Evolutionary conservation across 129 eudicot genomes (phyloP).

Genomic region (Apium graveolens): DNA sequence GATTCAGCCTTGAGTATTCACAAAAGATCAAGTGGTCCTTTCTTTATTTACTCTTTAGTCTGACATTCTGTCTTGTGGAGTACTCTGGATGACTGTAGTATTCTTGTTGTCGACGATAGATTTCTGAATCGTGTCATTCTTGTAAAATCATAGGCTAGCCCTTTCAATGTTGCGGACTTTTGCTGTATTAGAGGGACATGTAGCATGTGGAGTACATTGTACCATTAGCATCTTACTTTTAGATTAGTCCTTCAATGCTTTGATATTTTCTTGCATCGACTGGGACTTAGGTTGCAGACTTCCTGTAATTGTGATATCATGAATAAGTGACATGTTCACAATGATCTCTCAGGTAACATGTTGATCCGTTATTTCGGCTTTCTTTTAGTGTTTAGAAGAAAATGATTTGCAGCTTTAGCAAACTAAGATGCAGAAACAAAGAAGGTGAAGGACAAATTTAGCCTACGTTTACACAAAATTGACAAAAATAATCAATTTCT

Average conservation of each 20-base stretch:
- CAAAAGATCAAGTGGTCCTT: neutral
- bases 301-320: constrained; percentile 36
- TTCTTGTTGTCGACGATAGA: constrained; percentile 25
- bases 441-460: too few relatives aligned
- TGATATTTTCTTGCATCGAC: constrained; percentile 22
- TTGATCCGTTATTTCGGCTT: neutral
- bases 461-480: too few relatives aligned
- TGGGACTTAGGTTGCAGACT: constrained; percentile 34
- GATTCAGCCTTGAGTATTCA: constrained; percentile 30
- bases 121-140: constrained; percentile 31
- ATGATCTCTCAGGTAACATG: neutral
- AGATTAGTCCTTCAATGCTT: constrained; percentile 17
- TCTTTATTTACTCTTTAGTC: constrained; percentile 5
- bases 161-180: constrained; percentile 11
- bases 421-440: neutral
- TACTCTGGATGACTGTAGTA: constrained; percentile 31
- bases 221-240: constrained; percentile 20
- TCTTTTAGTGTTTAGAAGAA: neutral
- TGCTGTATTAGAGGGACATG: constrained; percentile 15
- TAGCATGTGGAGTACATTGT: constrained; percentile 18
- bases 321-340: constrained; percentile 19
- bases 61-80: constrained; percentile 14
- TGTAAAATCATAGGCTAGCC: constrained; percentile 43
- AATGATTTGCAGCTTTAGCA: neutral
- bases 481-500: too few relatives aligned